Conservation (phyloP, 257 asterid species). For the Capsicum rhomboideum region DNA sequence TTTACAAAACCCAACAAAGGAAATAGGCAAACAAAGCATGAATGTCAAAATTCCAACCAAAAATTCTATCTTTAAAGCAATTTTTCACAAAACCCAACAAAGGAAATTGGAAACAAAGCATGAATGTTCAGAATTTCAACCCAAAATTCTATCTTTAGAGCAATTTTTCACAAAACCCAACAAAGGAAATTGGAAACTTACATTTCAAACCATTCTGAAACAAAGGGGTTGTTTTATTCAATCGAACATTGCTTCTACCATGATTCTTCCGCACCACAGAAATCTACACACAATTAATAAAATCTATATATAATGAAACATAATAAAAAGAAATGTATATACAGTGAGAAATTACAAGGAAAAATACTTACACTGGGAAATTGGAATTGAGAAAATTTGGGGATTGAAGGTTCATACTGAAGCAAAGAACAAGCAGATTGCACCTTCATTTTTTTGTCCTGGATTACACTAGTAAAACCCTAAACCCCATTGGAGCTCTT, state of each 20-base stretch:
- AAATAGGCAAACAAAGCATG: background rate
- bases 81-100: background rate
- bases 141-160: background rate
- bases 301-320: background rate
- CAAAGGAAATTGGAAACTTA: conserved; percentile 2
- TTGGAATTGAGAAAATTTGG: conserved; percentile 23
- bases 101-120: background rate
- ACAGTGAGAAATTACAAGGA: background rate
- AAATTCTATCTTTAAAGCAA: background rate
- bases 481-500: conserved; percentile 1
- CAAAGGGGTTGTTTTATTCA: conserved; percentile 17
- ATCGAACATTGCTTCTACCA: conserved; percentile 4
- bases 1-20: background rate
- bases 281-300: conserved; percentile 20
- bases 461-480: conserved; percentile 10
- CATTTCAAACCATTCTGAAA: conserved; percentile 34
- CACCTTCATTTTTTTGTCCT: conserved; percentile 28
- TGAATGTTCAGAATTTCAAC: background rate
- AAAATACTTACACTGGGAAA: conserved; percentile 30
- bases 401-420: conserved; percentile 26
- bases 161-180: background rate
- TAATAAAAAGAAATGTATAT: background rate
- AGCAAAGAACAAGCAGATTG: conserved; percentile 34
- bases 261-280: conserved; percentile 11
- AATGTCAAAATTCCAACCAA: background rate